Evolutionary conservation across 306 rosid genomes (phyloP).

Genomic region (apple (Malus domestica)): DNA sequence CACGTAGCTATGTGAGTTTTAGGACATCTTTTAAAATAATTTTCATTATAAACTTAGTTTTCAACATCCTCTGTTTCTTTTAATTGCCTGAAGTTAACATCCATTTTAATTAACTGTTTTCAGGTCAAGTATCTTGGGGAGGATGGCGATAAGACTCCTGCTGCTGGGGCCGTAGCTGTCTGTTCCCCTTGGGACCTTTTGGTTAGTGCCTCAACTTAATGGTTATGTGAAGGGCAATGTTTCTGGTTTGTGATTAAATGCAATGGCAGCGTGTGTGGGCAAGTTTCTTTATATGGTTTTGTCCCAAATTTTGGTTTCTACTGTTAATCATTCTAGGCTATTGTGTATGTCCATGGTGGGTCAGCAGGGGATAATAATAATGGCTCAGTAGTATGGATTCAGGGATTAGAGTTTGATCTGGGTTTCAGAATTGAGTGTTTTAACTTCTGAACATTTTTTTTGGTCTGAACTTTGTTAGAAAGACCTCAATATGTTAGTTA

Average conservation of each 20-base stretch:
- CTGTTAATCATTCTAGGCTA: neutral
- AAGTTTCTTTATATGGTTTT: neutral
- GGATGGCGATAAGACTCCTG: conserved; percentile 75
- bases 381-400: neutral
- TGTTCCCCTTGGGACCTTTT: conserved; percentile 96
- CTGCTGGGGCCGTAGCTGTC: conserved; percentile 85
- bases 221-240: neutral
- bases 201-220: conserved; percentile 50
- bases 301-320: neutral
- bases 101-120: conserved; percentile 17
- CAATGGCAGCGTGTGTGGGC: neutral
- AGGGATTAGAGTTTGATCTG: neutral
- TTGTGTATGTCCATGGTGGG: neutral
- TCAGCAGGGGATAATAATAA: neutral
- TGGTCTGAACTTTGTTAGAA: neutral
- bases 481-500: neutral
- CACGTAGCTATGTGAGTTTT: neutral
- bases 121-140: conserved; percentile 94
- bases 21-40: neutral
- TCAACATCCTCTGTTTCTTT: neutral
- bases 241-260: neutral
- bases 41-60: neutral
- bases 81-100: neutral
- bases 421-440: neutral
- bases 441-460: neutral